Evolutionary conservation across 2,329 filamentous ascomycete genomes (phyloP).

Genomic region (Tolypocladium capitatum): DNA sequence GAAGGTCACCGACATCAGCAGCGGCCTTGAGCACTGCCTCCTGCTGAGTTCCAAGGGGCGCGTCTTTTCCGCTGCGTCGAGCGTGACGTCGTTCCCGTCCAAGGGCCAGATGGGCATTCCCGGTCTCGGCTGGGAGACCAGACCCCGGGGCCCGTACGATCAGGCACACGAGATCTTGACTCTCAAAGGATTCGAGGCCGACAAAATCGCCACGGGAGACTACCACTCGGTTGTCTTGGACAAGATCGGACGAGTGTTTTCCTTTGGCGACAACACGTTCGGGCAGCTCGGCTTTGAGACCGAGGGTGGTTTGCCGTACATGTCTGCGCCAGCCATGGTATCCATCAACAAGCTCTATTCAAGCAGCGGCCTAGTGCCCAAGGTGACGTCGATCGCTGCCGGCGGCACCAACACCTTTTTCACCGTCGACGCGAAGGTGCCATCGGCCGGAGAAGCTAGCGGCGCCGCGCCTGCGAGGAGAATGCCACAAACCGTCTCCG

Average conservation of each 20-base stretch:
- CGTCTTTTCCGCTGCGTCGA: constrained; percentile 78
- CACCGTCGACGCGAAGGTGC: constrained; percentile 61
- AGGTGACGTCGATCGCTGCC: constrained; percentile 66
- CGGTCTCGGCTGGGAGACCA: constrained; percentile 65
- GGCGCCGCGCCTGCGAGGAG: constrained; percentile 17
- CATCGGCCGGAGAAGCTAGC: constrained; percentile 8
- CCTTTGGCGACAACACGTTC: constrained; percentile 80
- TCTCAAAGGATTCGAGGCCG: constrained; percentile 57
- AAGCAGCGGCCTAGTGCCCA: constrained; percentile 46
- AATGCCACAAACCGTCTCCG: constrained; percentile 25
- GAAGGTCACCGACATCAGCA: constrained; percentile 58
- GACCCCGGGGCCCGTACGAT: constrained; percentile 67
- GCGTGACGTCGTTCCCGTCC: constrained; percentile 62
- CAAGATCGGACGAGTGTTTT: constrained; percentile 62
- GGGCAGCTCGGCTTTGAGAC: constrained; percentile 84
- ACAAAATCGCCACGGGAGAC: constrained; percentile 70
- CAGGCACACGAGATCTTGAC: constrained; percentile 65
- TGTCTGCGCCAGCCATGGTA: constrained; percentile 59
- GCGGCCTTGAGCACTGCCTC: constrained; percentile 75
- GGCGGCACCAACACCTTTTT: constrained; percentile 84
- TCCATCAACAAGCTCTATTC: constrained; percentile 61
- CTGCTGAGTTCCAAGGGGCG: constrained; percentile 75
- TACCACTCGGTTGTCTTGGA: constrained; percentile 74
- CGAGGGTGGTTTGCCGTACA: constrained; percentile 43
- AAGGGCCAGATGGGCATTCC: constrained; percentile 81